Conservation (phyloP, 257 asterid genomes). For the Galeopsis tetrahit region DNA sequence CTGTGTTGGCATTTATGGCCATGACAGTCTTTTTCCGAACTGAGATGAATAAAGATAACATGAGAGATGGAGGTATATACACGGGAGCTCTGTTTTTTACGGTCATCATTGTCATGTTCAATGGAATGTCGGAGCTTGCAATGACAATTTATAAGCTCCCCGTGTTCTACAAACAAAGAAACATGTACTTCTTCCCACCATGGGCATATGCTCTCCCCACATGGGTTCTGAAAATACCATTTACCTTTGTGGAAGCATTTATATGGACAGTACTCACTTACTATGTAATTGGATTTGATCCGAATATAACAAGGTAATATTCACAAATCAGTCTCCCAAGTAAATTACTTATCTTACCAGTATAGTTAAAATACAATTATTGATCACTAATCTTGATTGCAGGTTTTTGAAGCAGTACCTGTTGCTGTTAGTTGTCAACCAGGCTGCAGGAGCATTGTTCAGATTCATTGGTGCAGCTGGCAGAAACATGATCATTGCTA, state of each 20-base stretch:
- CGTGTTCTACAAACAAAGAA: slow-evolving; percentile 68
- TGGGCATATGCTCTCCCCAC: slow-evolving; percentile 71
- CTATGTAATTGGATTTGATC: slow-evolving; percentile 74
- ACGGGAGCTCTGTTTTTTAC: slow-evolving; percentile 57
- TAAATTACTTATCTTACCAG: background rate
- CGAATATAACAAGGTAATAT: slow-evolving; percentile 60
- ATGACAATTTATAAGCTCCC: slow-evolving; percentile 69
- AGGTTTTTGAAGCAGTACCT: slow-evolving; percentile 63
- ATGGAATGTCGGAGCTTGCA: slow-evolving; percentile 60
- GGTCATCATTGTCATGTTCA: slow-evolving; percentile 54
- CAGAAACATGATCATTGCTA: slow-evolving; percentile 64
- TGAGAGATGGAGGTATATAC: slow-evolving; percentile 54
- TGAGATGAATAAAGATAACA: slow-evolving; percentile 41
- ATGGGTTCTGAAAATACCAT: slow-evolving; percentile 64
- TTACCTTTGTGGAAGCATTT: slow-evolving; percentile 54
- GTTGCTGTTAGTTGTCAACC: slow-evolving; percentile 47
- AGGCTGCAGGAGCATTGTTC: slow-evolving; percentile 59
- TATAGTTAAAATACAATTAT: background rate
- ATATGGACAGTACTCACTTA: slow-evolving; percentile 64
- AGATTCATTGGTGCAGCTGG: slow-evolving; percentile 66
- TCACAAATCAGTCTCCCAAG: background rate
- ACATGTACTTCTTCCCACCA: slow-evolving; percentile 58
- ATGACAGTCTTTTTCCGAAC: slow-evolving; percentile 68
- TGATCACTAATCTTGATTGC: slow-evolving; percentile 20
- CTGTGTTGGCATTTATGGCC: slow-evolving; percentile 41